Evolutionary conservation across 495 filamentous ascomycete species (phyloP), one percentile per base, ranked within the genome.

Genomic region (Talaromyces borbonicus): DNA sequence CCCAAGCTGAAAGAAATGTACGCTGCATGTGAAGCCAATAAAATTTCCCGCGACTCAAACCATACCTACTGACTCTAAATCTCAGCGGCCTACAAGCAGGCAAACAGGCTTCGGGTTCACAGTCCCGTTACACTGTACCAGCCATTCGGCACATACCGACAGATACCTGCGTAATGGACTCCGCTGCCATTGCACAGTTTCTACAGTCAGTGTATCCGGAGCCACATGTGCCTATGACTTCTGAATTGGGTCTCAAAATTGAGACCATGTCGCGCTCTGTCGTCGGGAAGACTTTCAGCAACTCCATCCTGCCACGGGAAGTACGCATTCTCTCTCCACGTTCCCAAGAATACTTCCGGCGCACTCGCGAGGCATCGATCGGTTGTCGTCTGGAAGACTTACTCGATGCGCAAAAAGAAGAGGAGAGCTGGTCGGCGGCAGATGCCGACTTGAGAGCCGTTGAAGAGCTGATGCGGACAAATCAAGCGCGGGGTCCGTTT

Each of bases 151-250:
- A 70, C 53, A 48, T 67, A 11, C 57, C 62, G 26, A 66, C 49
- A 33, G 61, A 63, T 51, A 67, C 51, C 18, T 60, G 59, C 47
- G 54, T 67, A n/a, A 67, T 68, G 60, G 63, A 66, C 47, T 67
- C 65, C 15, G 18, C 33, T 19, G 52, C 48, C 20, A 67, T 70
- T 49, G 57, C 62, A 1, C 53, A 61, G 43, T 70, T 68, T 43
- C 55, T 67, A 40, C 62, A 66, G 33, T 59, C 62, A 30, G 65
- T 53, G 24, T 70, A 67, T 50, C 63, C 60, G 9, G 47, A 55
- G 14, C 62, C 54, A 3, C 52, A 59, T 1, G 48, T 67, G 15
- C 57, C 55, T 23, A 50, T 66, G 18, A 58, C 51, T 4, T 67
- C 65, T 8, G 58, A 57, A 14, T 54, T 62, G 8, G 63, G 65